Evolutionary conservation across 2,329 filamentous ascomycete species (phyloP).

Genomic region (Amauroascus verrucosus): DNA sequence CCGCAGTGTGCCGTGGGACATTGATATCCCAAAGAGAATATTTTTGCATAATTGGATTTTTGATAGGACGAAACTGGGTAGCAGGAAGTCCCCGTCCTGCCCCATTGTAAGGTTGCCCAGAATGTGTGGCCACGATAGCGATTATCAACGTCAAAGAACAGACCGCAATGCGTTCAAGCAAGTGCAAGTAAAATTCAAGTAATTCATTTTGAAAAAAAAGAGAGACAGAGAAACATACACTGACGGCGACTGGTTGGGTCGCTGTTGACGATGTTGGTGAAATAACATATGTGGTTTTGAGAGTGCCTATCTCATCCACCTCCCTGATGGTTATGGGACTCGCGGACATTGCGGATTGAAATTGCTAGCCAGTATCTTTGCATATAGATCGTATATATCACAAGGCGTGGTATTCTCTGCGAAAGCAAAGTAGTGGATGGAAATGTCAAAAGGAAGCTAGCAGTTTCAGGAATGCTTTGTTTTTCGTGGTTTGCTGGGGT

Average conservation of each 20-base stretch:
- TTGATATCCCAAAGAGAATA: too few species aligned
- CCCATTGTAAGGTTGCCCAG: too few species aligned
- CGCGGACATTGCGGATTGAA: slow-evolving; percentile 15
- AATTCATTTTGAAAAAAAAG: not conserved
- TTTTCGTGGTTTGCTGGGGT: not conserved
- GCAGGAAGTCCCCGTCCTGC: too few species aligned
- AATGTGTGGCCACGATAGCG: too few species aligned
- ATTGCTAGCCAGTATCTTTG: not conserved
- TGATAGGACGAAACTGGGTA: too few species aligned
- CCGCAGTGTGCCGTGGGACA: too few species aligned
- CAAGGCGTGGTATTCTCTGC: not conserved
- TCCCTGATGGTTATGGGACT: slow-evolving; percentile 25
- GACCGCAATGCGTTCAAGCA: too few species aligned
- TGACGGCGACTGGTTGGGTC: slow-evolving; percentile 33
- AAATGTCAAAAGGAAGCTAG: not conserved
- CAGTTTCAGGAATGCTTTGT: not conserved
- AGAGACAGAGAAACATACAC: slow-evolving; percentile 21
- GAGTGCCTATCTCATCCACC: slow-evolving; percentile 42
- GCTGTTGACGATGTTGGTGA: slow-evolving; percentile 19
- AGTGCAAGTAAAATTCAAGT: not conserved
- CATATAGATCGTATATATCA: too few species aligned
- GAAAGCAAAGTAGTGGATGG: not conserved
- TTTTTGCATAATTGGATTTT: too few species aligned
- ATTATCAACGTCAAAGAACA: too few species aligned
- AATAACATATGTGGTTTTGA: slow-evolving; percentile 42